Evolutionary conservation across 176 grass and related monocot genomes (phyloP).

Genomic region (Stipa capillata): DNA sequence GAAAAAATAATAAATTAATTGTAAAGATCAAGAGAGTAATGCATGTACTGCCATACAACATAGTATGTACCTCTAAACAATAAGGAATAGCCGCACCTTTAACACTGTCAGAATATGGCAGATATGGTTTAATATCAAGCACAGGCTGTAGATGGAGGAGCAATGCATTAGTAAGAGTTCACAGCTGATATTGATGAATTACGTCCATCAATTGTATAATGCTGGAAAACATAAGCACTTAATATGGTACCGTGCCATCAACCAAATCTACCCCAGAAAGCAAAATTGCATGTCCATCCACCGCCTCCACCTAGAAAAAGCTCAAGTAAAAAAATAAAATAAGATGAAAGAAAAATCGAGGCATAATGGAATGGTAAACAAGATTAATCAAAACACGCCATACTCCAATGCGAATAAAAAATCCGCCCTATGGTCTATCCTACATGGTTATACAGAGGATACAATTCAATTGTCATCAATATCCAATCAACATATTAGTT

Average conservation of each 20-base stretch:
- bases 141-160: slow-evolving; percentile 66
- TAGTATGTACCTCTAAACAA: slow-evolving; percentile 65
- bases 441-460: background rate
- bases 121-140: slow-evolving; percentile 96
- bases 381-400: background rate
- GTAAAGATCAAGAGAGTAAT: background rate
- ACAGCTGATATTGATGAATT: slow-evolving; percentile 14
- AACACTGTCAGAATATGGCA: slow-evolving; percentile 81
- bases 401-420: background rate
- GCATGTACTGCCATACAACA: background rate
- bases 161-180: slow-evolving; percentile 32
- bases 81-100: slow-evolving; percentile 44
- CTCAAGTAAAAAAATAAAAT: background rate
- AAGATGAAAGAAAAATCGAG: background rate
- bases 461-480: background rate
- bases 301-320: slow-evolving; percentile 65
- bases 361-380: background rate
- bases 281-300: slow-evolving; percentile 63
- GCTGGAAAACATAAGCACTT: background rate
- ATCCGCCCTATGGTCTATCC: background rate
- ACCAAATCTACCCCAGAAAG: slow-evolving; percentile 99
- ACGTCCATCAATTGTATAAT: background rate
- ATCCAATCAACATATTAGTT: background rate
- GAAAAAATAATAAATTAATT: background rate
- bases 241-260: slow-evolving; percentile 63